phyloP scores from a whole-genome alignment of 2,329 filamentous ascomycete species.

The Leptographium flavum region DNA sequence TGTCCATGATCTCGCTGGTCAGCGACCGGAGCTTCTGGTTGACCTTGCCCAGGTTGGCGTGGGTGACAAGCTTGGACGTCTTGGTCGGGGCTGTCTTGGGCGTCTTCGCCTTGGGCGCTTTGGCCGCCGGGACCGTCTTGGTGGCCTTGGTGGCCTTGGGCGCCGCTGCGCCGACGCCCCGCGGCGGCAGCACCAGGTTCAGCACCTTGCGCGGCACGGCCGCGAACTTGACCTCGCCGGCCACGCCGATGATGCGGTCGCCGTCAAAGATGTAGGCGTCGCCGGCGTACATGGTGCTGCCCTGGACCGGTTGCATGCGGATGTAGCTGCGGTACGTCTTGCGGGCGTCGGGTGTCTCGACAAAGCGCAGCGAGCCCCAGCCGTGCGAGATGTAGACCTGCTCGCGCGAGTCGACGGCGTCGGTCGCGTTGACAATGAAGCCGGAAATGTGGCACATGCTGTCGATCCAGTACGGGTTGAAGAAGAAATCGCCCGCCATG shows the following conservation, averaged over 20 bases:
- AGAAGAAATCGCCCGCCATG: slow-evolving; percentile 32
- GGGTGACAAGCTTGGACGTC: slow-evolving; percentile 30
- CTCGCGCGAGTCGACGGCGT: slow-evolving; percentile 37
- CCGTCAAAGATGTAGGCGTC: slow-evolving; percentile 41
- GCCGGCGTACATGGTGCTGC: slow-evolving; percentile 35
- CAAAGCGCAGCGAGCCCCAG: slow-evolving; percentile 38
- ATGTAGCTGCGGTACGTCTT: slow-evolving; percentile 43
- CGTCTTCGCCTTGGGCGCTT: slow-evolving; percentile 17
- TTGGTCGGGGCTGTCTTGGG: slow-evolving; percentile 21
- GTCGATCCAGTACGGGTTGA: slow-evolving; percentile 44
- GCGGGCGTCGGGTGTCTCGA: slow-evolving; percentile 26
- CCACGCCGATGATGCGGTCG: slow-evolving; percentile 31
- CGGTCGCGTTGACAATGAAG: slow-evolving; percentile 46
- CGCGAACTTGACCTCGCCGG: slow-evolving; percentile 49
- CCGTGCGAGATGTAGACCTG: slow-evolving; percentile 46
- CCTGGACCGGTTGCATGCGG: slow-evolving; percentile 40
- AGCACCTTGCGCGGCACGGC: slow-evolving; percentile 51
- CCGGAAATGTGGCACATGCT: slow-evolving; percentile 44
- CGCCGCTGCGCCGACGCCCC: slow-evolving; percentile 25
- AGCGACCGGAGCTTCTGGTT: slow-evolving; percentile 31
- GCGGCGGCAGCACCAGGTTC: slow-evolving; percentile 51
- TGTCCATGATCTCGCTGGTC: slow-evolving; percentile 30
- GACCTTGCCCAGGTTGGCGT: slow-evolving; percentile 30
- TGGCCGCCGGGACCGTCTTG: slow-evolving; percentile 13
- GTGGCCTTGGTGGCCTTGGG: slow-evolving; percentile 16